Conservation (phyloP, 257 asterid species). For the Solanum arcanum region DNA sequence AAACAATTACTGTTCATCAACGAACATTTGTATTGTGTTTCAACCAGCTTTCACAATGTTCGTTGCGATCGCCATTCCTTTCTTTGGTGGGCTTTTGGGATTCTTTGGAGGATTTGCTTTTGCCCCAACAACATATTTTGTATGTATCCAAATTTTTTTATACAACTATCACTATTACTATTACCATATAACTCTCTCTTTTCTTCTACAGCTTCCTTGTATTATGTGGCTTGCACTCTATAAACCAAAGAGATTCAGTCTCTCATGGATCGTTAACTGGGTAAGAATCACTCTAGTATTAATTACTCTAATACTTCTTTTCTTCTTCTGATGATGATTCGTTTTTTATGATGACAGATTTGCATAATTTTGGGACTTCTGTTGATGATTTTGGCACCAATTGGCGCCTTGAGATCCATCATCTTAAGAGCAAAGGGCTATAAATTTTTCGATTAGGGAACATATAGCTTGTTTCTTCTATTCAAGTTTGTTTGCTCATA, state of each 20-base stretch:
- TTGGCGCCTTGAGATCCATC: constrained; percentile 41
- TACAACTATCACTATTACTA: neutral
- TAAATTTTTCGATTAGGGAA: constrained; percentile 17
- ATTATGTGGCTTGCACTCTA: constrained; percentile 8
- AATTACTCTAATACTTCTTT: neutral
- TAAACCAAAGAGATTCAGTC: constrained; percentile 7
- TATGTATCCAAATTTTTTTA: neutral
- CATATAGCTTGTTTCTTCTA: neutral
- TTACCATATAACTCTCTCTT: neutral
- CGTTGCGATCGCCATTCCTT: constrained; percentile 12
- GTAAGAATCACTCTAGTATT: constrained; percentile 1
- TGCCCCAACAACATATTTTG: constrained; percentile 25
- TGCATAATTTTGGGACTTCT: constrained; percentile 34
- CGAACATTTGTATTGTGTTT: neutral
- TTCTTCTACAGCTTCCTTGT: constrained; percentile 8
- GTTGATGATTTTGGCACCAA: constrained; percentile 29
- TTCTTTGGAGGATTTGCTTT: constrained; percentile 24
- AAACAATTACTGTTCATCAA: neutral
- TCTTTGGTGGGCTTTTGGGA: constrained; percentile 18
- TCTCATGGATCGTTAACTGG: constrained; percentile 12
- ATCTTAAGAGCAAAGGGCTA: constrained; percentile 21
- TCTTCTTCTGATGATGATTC: neutral
- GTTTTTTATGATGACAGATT: constrained; percentile 8
- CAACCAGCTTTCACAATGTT: constrained; percentile 19
- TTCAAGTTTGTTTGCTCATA: neutral